Evolutionary conservation across 176 grass and related monocot genomes (phyloP).

Genomic region (Carex cristatella): DNA sequence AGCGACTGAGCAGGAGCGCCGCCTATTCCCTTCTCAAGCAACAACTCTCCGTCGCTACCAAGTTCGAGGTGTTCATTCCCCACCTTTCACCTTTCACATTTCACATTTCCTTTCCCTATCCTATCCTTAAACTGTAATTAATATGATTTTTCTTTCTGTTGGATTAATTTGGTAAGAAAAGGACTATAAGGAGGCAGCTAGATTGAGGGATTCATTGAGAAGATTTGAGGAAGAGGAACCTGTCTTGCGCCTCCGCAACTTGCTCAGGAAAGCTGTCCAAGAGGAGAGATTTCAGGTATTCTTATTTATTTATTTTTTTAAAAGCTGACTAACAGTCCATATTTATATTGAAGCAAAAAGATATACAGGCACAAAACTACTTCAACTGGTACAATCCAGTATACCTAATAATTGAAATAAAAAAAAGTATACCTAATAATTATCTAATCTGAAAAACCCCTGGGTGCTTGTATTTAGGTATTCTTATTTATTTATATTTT

Average conservation of each 20-base stretch:
- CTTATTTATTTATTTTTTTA: background rate
- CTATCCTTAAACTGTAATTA: background rate
- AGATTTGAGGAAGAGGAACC: constrained; percentile 72
- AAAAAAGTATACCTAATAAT: no score
- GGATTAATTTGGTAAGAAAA: constrained; percentile 6
- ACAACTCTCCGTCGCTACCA: constrained; percentile 61
- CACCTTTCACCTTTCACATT: background rate
- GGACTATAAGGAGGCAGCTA: constrained; percentile 81
- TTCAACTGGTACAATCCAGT: no score
- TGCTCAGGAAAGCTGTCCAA: constrained; percentile 46
- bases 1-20: constrained; percentile 39
- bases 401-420: no score
- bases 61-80: constrained; percentile 43
- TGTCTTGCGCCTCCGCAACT: constrained; percentile 40
- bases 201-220: constrained; percentile 61
- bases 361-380: no score
- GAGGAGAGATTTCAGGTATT: constrained; percentile 72
- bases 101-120: background rate
- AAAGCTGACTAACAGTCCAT: no score
- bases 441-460: no score
- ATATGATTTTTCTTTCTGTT: no score
- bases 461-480: constrained; percentile 32
- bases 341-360: no score
- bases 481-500: background rate
- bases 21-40: constrained; percentile 66